These are phyloP conservation scores for Paraphaeosphaeria minitans DNA, from an alignment of 2,329 filamentous ascomycete genomes.

Conservation along the genomic window DNA sequence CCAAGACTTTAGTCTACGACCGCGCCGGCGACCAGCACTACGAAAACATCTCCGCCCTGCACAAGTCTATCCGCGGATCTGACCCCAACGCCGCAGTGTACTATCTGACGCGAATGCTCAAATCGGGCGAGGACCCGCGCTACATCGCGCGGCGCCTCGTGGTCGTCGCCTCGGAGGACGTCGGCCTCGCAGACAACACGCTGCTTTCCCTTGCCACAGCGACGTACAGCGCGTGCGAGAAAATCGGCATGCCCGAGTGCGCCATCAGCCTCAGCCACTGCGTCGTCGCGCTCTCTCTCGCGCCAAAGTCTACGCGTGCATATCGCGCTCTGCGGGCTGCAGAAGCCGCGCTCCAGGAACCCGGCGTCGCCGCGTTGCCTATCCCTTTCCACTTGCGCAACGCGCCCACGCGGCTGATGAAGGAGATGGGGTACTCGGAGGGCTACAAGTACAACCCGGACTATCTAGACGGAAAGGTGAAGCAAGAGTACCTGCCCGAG, in stretches of 20 bases:
- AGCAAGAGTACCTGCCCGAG: conserved; percentile 89
- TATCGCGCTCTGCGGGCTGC: conserved; percentile 85
- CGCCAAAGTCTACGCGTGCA: conserved; percentile 84
- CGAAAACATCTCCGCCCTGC: conserved; percentile 95
- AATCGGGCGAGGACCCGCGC: conserved; percentile 90
- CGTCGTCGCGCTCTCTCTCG: conserved; percentile 77
- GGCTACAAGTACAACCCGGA: conserved; percentile 98
- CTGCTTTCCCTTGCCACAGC: conserved; percentile 84
- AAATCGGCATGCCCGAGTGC: conserved; percentile 94
- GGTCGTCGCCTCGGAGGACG: conserved; percentile 92
- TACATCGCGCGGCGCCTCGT: conserved; percentile 93
- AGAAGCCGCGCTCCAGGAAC: conserved; percentile 77
- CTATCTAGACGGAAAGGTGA: conserved; percentile 79
- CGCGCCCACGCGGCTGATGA: conserved; percentile 90
- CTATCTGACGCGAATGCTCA: conserved; percentile 94
- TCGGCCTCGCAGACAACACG: conserved; percentile 85
- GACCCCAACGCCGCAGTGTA: conserved; percentile 89
- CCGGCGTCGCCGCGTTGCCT: conserved; percentile 78
- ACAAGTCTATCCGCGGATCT: conserved; percentile 90
- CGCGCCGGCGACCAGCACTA: conserved; percentile 95
- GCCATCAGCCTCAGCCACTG: conserved; percentile 90
- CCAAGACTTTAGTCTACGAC: conserved; percentile 93
- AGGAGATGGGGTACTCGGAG: conserved; percentile 85
- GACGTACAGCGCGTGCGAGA: conserved; percentile 84
- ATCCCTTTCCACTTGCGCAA: conserved; percentile 89